Evolutionary conservation across 305 asterid genomes (phyloP), one percentile per base, ranked within the genome.

Genomic region (Caryopteris hybrid): DNA sequence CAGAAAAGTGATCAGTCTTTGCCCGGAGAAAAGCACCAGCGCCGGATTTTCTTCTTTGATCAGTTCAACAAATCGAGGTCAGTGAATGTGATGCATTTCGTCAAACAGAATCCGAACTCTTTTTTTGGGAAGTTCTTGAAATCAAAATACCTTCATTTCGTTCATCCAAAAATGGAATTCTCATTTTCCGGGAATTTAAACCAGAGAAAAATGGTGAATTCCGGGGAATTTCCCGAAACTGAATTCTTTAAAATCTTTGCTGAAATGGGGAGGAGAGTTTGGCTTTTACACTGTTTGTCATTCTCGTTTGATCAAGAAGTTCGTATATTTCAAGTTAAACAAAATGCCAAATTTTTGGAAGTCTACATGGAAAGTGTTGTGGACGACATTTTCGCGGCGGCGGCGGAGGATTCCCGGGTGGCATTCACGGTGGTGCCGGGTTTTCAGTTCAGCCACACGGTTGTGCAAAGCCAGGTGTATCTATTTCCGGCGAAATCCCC

Each of bases 391-490:
- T 88, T 83, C 41, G 14, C 79, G 17, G 69, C 69, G 21, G 80
- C 68, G 21, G 78, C 54, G 2, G 78, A 81, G 2, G 89, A 74
- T 8, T 61, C 72, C 53, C 65, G 76, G 74, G 96, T 77, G 78
- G 91, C 80, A 4, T 86, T 86, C 69, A 80, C 85, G 65, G 96
- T 86, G 70, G 91, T 83, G 43, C 96, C 93, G 10, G 96, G 96
- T 21, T 84, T 88, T 64, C 79, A 69, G 68, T 75, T 86, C 43
- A 81, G 87, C 8, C 74, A 64, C 42, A 73, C 84, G 42, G 88
- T 88, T 60, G 83, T 88, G 11, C 93, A 84, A 74, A 83, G 93
- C 74, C 88, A 81, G 79, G 96, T 88, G 5, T 88, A 88, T 53
- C 57, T 88, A 61, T 61, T 75, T 1, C 72, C 70, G 13, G 60